Evolutionary conservation across 1,284 basidiomycete genomes (phyloP), one percentile per base, ranked within the genome.

Genomic region (Mycosarcoma mackinlayi): DNA sequence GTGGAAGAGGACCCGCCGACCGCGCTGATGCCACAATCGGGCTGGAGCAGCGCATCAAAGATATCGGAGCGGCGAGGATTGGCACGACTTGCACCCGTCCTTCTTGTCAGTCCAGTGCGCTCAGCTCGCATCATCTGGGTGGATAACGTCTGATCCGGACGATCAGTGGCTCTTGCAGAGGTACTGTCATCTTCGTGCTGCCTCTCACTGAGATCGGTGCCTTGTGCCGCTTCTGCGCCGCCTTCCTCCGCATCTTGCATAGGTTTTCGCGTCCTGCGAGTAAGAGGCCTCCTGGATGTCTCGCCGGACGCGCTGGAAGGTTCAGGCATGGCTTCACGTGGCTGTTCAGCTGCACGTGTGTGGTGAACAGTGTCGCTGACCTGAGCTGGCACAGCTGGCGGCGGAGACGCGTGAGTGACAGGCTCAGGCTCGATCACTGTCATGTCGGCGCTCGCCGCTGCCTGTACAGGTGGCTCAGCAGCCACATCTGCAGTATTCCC

Each of bases 241-340:
- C 19, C 24, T 1, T 42, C 45, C 18, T 52, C 49, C 0, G 5
- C 44, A 11, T 34, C 34, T 2, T 47, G 31, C 0, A 24, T 23
- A 23, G 53, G 58, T 46, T 68, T 68, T 16, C 62, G 62, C 30
- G 70, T 63, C 6, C 70, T 56, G 28, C 70, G 56, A 13, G 57
- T 66, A n/a, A 73, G 54, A 11, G 64, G 64, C 19, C 68, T 56
- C 38, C 63, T 58, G 6, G 48, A 33, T 10, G 31, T 6, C 23
- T 66, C 63, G 10, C 27, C 18, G n/a, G 52, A 44, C 6, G 48
- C 19, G 16, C 40, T 37, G 4, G 54, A 25, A 11, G 39, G 45
- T 18, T 57, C 54, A 27, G 52, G 27, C 0, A 31, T 14, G 1
- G 42, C 25, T 7, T 39, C 28, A 14, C 30, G 27, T 33, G 40